Evolutionary conservation across 345 rosid genomes (phyloP), one percentile per base, ranked within the genome.

Genomic region (Hypericum androsaemum): DNA sequence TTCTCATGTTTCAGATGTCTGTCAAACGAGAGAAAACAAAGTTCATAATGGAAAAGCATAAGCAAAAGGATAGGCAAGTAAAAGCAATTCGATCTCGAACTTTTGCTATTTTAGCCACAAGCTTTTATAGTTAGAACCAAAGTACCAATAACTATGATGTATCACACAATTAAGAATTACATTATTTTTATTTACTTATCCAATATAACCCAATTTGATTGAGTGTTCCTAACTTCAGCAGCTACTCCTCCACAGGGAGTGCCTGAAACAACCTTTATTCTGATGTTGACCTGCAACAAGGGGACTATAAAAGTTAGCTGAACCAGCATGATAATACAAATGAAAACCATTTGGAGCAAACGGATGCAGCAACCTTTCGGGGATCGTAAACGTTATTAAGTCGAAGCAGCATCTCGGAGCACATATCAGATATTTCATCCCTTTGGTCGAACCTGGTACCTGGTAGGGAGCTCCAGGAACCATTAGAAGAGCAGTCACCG

Each of bases 171-270:
- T n/a, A n/a, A n/a, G n/a, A n/a, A 57, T 41, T 43, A 57, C 36
- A 41, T 38, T 43, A 16, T 43, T 66, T 38, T 54, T 37, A 50
- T 48, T 65, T 46, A 43, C 37, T 50, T 50, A 35, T 50, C 53
- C 53, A 50, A 50, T 6, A 50, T 32, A 22, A 50, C 53, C 53
- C 53, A 50, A 39, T 50, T 50, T 22, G 53, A 32, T 11, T 28
- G 37, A 2, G 53, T 7, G 5, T 50, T 50, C 38, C 35, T 50
- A 2, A 39, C 53, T 50, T 50, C 53, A 7, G 53, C 35, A 10
- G 53, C 53, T 39, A 50, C 53, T 7, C 28, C 38, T 22, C 53
- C 53, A 22, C 39, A 12, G 1, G 47, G 35, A 7, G 53, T 22
- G 4, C 37, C 39, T 7, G 53, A 50, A 50, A 50, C 53, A 32